Base-by-base conservation (phyloP, 345 rosid genomes). In the Citrus trifoliata region DNA sequence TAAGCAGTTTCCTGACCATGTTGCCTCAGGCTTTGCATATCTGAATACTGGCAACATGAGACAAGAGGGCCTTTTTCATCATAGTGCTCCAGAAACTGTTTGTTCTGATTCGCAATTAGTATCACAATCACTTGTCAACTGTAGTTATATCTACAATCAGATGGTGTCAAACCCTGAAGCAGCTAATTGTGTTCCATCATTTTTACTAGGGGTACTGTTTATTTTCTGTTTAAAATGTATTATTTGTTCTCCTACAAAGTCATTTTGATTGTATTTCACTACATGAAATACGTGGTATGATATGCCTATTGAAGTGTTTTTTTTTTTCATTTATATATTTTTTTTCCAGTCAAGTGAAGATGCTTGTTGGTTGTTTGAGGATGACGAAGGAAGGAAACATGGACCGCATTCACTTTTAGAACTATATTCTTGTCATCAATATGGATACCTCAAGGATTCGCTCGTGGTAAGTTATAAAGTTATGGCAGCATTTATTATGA, bases 1-100 rank as follows among this genome's bases (percentile, higher is more conserved):
- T 83, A 90, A 83, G 85, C 96, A 92, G 88, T 93, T 89, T 79
- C 98, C 98, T 60, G 93, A 91, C 58, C 99, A 94, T 82, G 88
- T 94, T 67, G 87, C 93, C 62, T 87, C 95, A 68, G 97, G 98
- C 38, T 97, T 94, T 85, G 87, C 86, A 19, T 89, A 89, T 85
- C 83, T 92, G 48, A 82, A 82, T 68, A 51, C 74, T 72, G 83
- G 80, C 79, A 75, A 55, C 74, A 70, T 86, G 14, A 81, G 77
- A 63, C 83, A 70, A 80, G 83, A 80, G 71, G 73, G 81, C 35
- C 62, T 56, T 65, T 33, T 75, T 71, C 85, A 78, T 70, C 37
- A 81, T 87, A 25, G 80, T n/a, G 48, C 82, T 42, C 55, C 80
- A 69, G 83, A 40, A 38, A 68, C 83, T 70, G 28, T 51, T 60